Conservation (phyloP, 2,329 filamentous ascomycete genomes). For the Kalmusia sp. region DNA sequence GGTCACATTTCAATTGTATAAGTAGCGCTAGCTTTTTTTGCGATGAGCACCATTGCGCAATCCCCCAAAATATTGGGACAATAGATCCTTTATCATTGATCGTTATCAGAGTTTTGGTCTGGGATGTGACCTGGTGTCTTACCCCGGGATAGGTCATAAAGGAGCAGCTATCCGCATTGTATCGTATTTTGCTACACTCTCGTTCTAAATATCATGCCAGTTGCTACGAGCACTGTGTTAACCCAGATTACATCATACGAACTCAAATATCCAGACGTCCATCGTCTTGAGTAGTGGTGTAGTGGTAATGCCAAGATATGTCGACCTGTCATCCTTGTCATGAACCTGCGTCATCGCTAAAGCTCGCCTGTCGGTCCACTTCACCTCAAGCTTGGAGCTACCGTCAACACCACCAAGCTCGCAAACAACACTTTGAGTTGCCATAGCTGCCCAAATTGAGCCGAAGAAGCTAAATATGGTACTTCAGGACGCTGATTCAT, state of each 20-base stretch:
- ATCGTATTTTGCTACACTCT: too few species aligned
- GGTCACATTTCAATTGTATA: slow-evolving; percentile 16
- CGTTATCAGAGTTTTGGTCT: too few species aligned
- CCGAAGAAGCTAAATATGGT: slow-evolving; percentile 44
- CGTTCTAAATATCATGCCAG: too few species aligned
- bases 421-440: slow-evolving; percentile 34
- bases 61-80: background rate
- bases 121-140: too few species aligned
- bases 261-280: too few species aligned
- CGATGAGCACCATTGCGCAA: background rate
- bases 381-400: slow-evolving; percentile 17
- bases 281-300: too few species aligned
- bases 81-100: too few species aligned
- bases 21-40: slow-evolving; percentile 12
- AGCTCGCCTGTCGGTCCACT: slow-evolving; percentile 22
- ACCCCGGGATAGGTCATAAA: too few species aligned
- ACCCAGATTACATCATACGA: too few species aligned
- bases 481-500: slow-evolving; percentile 45
- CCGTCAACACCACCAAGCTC: slow-evolving; percentile 9
- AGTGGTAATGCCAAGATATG: slow-evolving; percentile 4
- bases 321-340: slow-evolving; percentile 11
- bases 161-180: too few species aligned
- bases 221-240: too few species aligned
- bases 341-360: slow-evolving; percentile 36
- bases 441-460: slow-evolving; percentile 26